phyloP scores from a whole-genome alignment of 768 basidiomycete genomes.

The Guyanaporus albipodus region DNA sequence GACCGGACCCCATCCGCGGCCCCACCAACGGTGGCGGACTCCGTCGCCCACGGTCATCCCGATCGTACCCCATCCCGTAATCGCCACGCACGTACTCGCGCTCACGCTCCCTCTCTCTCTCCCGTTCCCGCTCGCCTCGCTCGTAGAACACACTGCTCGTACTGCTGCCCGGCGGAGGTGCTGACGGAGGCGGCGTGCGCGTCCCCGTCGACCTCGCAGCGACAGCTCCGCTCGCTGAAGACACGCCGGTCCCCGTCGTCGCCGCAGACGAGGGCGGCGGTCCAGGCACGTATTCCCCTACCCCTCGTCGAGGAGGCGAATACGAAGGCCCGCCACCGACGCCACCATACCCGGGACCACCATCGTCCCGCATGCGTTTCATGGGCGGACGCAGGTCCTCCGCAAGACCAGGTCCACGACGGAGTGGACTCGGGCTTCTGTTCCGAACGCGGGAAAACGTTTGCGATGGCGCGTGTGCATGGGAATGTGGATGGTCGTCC shows the following conservation, averaged over 20 bases:
- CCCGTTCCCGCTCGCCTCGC: slow-evolving; percentile 3
- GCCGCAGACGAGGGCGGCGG: slow-evolving; percentile 19
- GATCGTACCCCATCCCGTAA: slow-evolving; percentile 36
- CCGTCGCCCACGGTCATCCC: slow-evolving; percentile 26
- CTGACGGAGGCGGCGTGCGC: slow-evolving; percentile 19
- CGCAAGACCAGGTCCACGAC: slow-evolving; percentile 25
- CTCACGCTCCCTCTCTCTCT: slow-evolving; percentile 21
- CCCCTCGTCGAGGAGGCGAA: slow-evolving; percentile 28
- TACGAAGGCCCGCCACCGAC: slow-evolving; percentile 18
- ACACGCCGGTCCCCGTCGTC: not conserved
- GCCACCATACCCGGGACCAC: slow-evolving; percentile 18
- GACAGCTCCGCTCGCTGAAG: not conserved
- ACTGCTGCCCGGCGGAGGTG: slow-evolving; percentile 25
- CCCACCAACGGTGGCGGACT: slow-evolving; percentile 27
- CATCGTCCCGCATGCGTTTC: slow-evolving; percentile 46
- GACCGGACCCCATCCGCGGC: slow-evolving; percentile 8
- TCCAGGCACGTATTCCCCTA: slow-evolving; percentile 21
- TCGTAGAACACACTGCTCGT: slow-evolving; percentile 34
- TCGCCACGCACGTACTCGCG: slow-evolving; percentile 33
- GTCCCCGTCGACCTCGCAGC: slow-evolving; percentile 11
- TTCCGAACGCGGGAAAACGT: slow-evolving; percentile 40
- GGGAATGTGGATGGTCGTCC: slow-evolving; percentile 7
- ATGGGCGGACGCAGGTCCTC: slow-evolving; percentile 44
- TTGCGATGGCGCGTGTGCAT: slow-evolving; percentile 13
- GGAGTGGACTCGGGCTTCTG: slow-evolving; percentile 41